These are phyloP conservation scores for Fagus crenata DNA, from an alignment of 306 rosid species.

Conservation along the genomic window DNA sequence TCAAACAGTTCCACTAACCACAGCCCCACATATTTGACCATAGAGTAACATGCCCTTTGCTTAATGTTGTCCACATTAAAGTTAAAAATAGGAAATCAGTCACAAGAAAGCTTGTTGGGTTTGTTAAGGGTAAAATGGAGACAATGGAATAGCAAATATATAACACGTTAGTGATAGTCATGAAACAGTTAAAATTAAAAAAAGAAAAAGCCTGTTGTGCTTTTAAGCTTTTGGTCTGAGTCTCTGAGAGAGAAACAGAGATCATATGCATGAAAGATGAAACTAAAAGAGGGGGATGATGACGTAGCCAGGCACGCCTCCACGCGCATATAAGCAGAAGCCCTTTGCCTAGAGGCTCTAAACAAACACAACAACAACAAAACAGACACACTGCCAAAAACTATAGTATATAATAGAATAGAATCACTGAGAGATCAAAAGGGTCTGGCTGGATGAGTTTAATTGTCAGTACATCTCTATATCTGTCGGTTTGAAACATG, in stretches of 20 bases:
- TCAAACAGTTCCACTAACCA: slow-evolving; percentile 30
- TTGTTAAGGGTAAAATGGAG: too few relatives aligned
- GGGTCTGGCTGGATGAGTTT: neutral
- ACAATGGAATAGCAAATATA: too few relatives aligned
- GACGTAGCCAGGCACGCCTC: slow-evolving; percentile 45
- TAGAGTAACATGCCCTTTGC: too few relatives aligned
- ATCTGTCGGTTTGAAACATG: slow-evolving; percentile 14
- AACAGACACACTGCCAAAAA: slow-evolving; percentile 3
- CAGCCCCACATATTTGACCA: slow-evolving; percentile 41
- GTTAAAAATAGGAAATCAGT: neutral
- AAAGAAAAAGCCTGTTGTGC: slow-evolving; percentile 24
- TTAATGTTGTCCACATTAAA: neutral
- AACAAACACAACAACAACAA: neutral
- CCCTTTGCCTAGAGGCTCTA: neutral
- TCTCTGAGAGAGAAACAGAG: neutral
- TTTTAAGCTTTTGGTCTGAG: slow-evolving; percentile 4
- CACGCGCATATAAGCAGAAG: slow-evolving; percentile 15
- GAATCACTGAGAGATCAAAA: neutral
- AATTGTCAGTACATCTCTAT: neutral
- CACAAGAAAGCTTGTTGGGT: neutral
- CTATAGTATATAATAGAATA: neutral
- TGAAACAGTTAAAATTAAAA: neutral
- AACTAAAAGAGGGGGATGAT: slow-evolving; percentile 27
- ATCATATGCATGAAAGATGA: neutral
- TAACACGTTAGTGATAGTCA: neutral